Conservation (phyloP, 1,139 yeast species). For the Pichiaceae sp. region DNA sequence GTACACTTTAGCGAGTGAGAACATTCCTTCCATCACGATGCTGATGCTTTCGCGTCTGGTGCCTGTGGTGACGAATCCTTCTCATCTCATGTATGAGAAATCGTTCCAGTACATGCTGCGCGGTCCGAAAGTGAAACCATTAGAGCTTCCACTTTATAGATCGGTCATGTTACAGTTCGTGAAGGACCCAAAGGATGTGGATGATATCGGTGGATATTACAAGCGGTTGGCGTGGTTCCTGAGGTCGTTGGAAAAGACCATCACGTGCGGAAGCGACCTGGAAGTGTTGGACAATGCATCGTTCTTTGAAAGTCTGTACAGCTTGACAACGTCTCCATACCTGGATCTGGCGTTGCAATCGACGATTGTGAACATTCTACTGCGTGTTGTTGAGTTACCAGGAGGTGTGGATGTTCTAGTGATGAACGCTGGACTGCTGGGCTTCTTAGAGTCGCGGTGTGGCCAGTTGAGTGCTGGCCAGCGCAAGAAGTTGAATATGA, state of each 20-base stretch:
- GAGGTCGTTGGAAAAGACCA: constrained; percentile 36
- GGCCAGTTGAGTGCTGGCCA: constrained; percentile 15
- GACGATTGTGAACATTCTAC: constrained; percentile 35
- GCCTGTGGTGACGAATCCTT: constrained; percentile 56
- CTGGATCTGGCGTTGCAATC: constrained; percentile 31
- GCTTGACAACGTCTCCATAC: constrained; percentile 44
- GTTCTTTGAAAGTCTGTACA: constrained; percentile 61
- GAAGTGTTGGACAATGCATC: constrained; percentile 41
- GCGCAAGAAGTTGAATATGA: constrained; percentile 12
- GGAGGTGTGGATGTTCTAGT: constrained; percentile 56
- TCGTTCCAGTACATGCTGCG: constrained; percentile 52
- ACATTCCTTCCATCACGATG: constrained; percentile 35
- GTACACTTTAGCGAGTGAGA: constrained; percentile 29
- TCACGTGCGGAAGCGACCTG: constrained; percentile 42
- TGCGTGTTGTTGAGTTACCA: constrained; percentile 43
- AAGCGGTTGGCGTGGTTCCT: constrained; percentile 65
- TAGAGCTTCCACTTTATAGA: constrained; percentile 60
- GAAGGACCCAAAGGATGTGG: constrained; percentile 32
- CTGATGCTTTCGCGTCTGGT: constrained; percentile 43
- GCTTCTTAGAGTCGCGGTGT: constrained; percentile 38
- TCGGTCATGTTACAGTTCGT: constrained; percentile 29
- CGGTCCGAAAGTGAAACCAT: constrained; percentile 43
- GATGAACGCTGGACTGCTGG: constrained; percentile 53
- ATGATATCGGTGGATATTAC: constrained; percentile 27
- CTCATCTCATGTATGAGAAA: constrained; percentile 65